Evolutionary conservation across 2,329 filamentous ascomycete species (phyloP), one percentile per base, ranked within the genome.

Genomic region (Leptographium flavum): DNA sequence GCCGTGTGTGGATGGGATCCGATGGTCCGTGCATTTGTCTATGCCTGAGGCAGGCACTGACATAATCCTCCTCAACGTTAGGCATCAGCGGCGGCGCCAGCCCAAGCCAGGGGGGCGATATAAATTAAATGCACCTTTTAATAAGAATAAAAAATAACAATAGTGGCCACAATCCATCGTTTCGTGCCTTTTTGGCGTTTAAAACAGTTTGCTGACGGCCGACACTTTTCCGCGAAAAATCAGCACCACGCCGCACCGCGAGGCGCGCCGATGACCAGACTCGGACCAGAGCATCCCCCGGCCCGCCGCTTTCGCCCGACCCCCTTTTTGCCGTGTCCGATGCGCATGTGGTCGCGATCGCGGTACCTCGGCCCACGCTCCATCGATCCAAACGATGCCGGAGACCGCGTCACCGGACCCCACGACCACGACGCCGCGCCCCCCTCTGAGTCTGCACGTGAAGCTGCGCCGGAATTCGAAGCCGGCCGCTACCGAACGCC

Each of bases 351-450:
- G 66, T 64, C 60, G 70, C 72, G 68, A 64, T 68, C 63, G 65
- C 70, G 68, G 67, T 65, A 65, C 65, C 60, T 59, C 60, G 57
- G 58, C 61, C 62, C 63, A 61, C 61, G 60, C 60, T 54, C 55
- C 55, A 54, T 53, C 62, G 57, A 50, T 61, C 55, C 60, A 58
- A 66, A 73, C 65, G 68, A 77, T 77, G 74, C 71, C 69, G 63
- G 67, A 68, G 66, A 73, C 64, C 72, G 73, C 72, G 72, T 76
- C 71, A 64, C 64, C 67, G 64, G 62, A 64, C 57, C 60, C 63
- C 58, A 65, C 63, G 57, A 60, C 63, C 58, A 65, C 63, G 57
- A 60, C 61, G 43, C 49, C 46, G 39, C 40, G 27, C 56, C 57
- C 60, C n/a, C n/a, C n/a, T n/a, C n/a, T n/a, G n/a, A n/a, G n/a